Conservation (phyloP, 176 grass and related monocot genomes). For the Eleusine indica region DNA sequence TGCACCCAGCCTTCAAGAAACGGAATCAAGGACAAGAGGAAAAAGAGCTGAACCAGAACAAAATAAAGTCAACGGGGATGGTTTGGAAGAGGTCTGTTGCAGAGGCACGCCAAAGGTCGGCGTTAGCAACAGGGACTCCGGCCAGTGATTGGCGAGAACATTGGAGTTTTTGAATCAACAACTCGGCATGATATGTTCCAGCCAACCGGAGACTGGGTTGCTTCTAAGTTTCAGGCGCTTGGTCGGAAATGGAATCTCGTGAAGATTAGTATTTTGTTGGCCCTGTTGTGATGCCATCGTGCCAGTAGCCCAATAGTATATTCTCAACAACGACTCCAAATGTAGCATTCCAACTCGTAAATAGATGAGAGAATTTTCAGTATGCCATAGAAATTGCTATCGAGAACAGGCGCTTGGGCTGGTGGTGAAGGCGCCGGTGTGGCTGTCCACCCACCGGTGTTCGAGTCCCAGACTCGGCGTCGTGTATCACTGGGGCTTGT, state of each 20-base stretch:
- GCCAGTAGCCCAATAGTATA: background rate
- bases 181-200: background rate
- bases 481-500: too few relatives aligned
- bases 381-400: too few relatives aligned
- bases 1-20: background rate
- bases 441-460: too few relatives aligned
- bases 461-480: too few relatives aligned
- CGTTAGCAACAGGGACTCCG: slow-evolving; percentile 16
- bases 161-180: background rate
- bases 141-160: background rate
- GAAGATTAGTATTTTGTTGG: background rate
- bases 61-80: background rate
- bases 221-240: background rate
- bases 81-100: background rate
- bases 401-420: too few relatives aligned
- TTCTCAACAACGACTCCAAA: too few relatives aligned
- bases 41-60: background rate
- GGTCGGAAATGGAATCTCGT: background rate
- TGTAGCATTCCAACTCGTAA: too few relatives aligned
- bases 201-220: background rate
- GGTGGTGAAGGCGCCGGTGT: too few relatives aligned
- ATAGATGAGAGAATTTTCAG: too few relatives aligned
- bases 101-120: background rate
- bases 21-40: background rate
- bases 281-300: background rate